Conservation (phyloP, 2,329 filamentous ascomycete genomes). For the Aplosporella prunicola region DNA sequence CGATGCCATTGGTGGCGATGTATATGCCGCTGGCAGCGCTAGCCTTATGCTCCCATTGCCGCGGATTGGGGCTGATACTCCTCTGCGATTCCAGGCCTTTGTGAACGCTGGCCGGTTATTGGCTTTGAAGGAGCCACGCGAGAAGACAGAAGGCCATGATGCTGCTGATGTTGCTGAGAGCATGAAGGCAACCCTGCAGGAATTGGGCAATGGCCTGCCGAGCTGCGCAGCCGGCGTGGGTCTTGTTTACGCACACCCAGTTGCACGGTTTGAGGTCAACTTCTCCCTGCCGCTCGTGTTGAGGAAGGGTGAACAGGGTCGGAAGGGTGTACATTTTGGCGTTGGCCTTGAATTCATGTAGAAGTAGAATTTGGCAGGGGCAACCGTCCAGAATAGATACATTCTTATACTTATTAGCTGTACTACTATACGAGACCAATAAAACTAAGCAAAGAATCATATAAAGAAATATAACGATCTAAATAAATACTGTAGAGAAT, state of each 20-base stretch:
- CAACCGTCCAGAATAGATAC: too few relatives aligned
- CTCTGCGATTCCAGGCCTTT: constrained; percentile 80
- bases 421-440: too few relatives aligned
- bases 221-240: constrained; percentile 82
- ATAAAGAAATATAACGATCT: too few relatives aligned
- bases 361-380: too few relatives aligned
- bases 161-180: constrained; percentile 42
- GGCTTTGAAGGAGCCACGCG: constrained; percentile 50
- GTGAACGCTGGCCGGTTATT: constrained; percentile 82
- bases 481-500: too few relatives aligned
- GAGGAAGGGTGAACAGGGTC: constrained; percentile 71
- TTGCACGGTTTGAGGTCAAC: constrained; percentile 90
- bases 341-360: constrained; percentile 94
- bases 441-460: too few relatives aligned
- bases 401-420: too few relatives aligned
- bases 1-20: constrained; percentile 82
- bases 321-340: constrained; percentile 91
- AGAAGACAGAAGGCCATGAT: constrained; percentile 25
- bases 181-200: constrained; percentile 54
- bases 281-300: constrained; percentile 80
- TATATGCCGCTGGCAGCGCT: constrained; percentile 82
- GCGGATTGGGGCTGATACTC: constrained; percentile 68
- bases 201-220: constrained; percentile 66
- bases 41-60: constrained; percentile 81
- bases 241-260: constrained; percentile 87